phyloP scores from a whole-genome alignment of 768 basidiomycete species.

The Pleurotus citrinopileatus region DNA sequence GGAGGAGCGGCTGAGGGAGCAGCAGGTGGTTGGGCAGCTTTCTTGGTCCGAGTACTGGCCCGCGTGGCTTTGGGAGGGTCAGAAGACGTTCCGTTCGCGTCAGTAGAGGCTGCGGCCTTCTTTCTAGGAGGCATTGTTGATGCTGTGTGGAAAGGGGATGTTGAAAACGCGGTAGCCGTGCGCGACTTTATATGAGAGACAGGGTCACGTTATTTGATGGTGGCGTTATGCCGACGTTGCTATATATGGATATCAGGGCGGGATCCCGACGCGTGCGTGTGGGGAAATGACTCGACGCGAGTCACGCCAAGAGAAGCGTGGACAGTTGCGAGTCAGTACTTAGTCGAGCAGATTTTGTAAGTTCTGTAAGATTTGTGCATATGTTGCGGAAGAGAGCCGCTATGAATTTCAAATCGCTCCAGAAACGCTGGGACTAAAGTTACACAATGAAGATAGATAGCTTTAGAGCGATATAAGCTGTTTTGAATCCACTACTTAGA shows the following conservation, averaged over 20 bases:
- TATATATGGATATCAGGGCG: conserved; percentile 10
- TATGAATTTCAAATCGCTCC: too few species aligned
- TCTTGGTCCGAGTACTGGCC: conserved; percentile 34
- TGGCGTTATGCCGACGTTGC: conserved; percentile 15
- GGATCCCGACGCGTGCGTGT: conserved; percentile 10
- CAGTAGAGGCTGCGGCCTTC: conserved; percentile 31
- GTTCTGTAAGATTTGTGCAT: too few species aligned
- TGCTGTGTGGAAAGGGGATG: conserved; percentile 11
- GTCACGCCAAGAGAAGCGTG: conserved; percentile 6
- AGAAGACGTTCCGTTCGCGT: conserved; percentile 23
- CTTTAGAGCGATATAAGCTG: not conserved
- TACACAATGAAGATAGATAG: too few species aligned
- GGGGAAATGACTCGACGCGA: not conserved
- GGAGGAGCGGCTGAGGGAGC: not conserved
- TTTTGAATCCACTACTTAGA: conserved; percentile 23
- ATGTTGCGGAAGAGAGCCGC: too few species aligned
- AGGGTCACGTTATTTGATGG: conserved; percentile 11
- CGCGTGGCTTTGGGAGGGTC: conserved; percentile 27
- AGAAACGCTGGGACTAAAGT: too few species aligned
- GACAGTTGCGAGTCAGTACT: too few species aligned
- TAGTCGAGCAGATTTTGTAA: too few species aligned
- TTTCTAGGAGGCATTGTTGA: conserved; percentile 44
- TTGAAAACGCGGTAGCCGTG: conserved; percentile 11
- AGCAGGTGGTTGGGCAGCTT: conserved; percentile 20
- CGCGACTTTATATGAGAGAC: conserved; percentile 13